Evolutionary conservation across 176 grass and related monocot genomes (phyloP), one percentile per base, ranked within the genome.

Genomic region (Cymbopogon citratus): DNA sequence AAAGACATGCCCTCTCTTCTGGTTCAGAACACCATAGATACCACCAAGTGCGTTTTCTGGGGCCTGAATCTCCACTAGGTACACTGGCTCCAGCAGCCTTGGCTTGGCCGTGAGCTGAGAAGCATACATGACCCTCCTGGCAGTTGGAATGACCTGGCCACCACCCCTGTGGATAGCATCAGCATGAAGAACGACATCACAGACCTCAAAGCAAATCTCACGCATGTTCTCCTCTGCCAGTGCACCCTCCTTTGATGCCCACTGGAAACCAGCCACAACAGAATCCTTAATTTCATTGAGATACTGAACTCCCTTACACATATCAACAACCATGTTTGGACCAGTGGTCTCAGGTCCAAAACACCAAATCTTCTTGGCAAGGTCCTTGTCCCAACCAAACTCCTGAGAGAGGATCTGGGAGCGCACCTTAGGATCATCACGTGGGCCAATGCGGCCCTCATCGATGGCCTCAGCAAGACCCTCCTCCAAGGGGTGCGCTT

Each of bases 291-390:
- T 90, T 83, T 94, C 91, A 85, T 90, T 94, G 51, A 94, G 80
- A 62, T 94, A 90, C 69, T 94, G 91, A 34, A 94, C 91, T 90
- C 91, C 88, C 85, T 94, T 94, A 68, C 91, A 94, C 91, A 94
- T 94, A 73, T 94, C 91, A 40, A 94, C 91, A 2, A 90, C 91
- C 88, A 94, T 90, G 79, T 90, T 94, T 0, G 91, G 88, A 14
- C 91, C 91, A 0, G 91, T 94, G 10, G 91, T 91, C 80, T 95
- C 92, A 41, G 90, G 92, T 67, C 91, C 93, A 76, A 95, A 95
- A 71, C 93, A 95, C 93, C 93, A 95, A 27, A 95, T 95, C 74
- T 95, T 95, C 90, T 95, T 95, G 43, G 87, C 90, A 25, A 95
- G 93, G 74, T 95, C 90, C 87, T 95, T 92, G 54, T 95, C 90